Conservation (phyloP, 2,329 filamentous ascomycete genomes). For the Aspergillus sp. region DNA sequence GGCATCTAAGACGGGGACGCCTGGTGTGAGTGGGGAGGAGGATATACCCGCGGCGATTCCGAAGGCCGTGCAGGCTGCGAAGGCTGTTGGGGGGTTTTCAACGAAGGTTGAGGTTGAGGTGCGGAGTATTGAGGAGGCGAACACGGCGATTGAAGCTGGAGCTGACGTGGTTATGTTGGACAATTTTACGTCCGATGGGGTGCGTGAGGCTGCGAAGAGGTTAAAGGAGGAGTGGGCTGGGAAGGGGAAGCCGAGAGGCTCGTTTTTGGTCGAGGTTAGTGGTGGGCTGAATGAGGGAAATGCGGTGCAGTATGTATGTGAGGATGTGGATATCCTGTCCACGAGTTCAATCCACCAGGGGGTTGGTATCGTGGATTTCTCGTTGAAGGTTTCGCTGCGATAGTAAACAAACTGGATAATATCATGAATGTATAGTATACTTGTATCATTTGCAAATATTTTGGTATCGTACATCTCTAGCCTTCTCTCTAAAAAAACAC, state of each 20-base stretch:
- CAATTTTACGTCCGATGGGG: constrained; percentile 81
- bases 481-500: not conserved
- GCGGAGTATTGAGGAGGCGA: constrained; percentile 80
- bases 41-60: constrained; percentile 66
- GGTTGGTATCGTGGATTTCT: constrained; percentile 91
- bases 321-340: constrained; percentile 91
- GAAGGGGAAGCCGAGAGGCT: constrained; percentile 55
- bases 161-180: constrained; percentile 98
- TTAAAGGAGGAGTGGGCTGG: constrained; percentile 78
- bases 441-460: not conserved
- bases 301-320: constrained; percentile 68
- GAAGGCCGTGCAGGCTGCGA: constrained; percentile 79
- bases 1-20: constrained; percentile 19
- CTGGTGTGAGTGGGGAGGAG: constrained; percentile 11
- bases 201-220: constrained; percentile 70
- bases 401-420: constrained; percentile 13
- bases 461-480: constrained; percentile 1
- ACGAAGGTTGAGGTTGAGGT: constrained; percentile 97
- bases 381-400: constrained; percentile 71
- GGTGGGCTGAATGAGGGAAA: constrained; percentile 86
- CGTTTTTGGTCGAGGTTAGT: constrained; percentile 85
- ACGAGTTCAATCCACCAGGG: constrained; percentile 97
- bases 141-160: constrained; percentile 86
- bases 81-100: constrained; percentile 80
- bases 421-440: not conserved